These are phyloP conservation scores for Pythium guiyangense DNA, from an alignment of 352 stramenopile species.

Conservation along the genomic window DNA sequence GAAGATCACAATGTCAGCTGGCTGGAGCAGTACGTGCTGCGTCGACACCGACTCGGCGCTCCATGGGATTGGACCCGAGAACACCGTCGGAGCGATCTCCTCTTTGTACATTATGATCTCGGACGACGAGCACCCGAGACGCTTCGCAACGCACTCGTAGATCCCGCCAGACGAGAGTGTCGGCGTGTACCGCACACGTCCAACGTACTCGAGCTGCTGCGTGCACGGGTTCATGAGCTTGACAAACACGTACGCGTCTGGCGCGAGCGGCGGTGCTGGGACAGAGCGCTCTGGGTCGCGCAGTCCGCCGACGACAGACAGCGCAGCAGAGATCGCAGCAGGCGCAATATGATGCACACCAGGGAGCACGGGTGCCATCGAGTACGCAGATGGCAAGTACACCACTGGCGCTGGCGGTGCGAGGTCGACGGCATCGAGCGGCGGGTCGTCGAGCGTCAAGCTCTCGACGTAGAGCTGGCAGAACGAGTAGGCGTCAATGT, in stretches of 20 bases:
- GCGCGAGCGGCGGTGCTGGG: neutral
- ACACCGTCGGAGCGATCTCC: conserved; percentile 62
- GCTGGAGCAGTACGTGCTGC: conserved; percentile 21
- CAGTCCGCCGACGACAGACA: no score
- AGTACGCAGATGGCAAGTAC: neutral
- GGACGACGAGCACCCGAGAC: conserved; percentile 31
- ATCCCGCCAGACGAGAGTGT: conserved; percentile 30
- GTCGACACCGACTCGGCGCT: conserved; percentile 10
- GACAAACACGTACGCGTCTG: conserved; percentile 55
- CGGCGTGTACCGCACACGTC: conserved; percentile 26
- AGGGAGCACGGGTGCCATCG: neutral
- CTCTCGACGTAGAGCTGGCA: conserved; percentile 72
- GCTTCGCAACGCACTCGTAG: conserved; percentile 42
- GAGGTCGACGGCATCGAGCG: conserved; percentile 21
- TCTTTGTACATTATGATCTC: conserved; percentile 71
- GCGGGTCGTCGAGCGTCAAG: conserved; percentile 23
- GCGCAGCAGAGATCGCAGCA: neutral
- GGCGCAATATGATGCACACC: neutral
- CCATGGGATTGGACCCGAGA: conserved; percentile 43
- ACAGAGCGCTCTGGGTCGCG: no score
- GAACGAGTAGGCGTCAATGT: conserved; percentile 83
- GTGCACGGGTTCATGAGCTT: conserved; percentile 50
- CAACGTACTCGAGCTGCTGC: conserved; percentile 37
- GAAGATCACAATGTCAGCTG: conserved; percentile 69
- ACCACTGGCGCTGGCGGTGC: neutral